Evolutionary conservation across 169 alveolate genomes (phyloP), one percentile per base, ranked within the genome.

Genomic region (Condylostoma magnum): DNA sequence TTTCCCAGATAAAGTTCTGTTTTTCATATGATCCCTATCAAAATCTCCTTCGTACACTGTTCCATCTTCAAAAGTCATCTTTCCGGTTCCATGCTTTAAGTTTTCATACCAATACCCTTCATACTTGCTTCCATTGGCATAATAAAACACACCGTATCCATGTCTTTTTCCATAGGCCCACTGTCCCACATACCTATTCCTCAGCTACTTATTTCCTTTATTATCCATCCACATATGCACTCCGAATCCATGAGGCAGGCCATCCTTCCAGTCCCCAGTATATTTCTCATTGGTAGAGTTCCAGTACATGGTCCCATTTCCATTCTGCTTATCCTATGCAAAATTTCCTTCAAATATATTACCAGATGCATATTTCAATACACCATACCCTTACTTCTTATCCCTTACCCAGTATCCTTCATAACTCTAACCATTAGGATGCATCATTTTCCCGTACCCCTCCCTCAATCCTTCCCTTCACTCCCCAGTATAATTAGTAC

Each of bases 111-210:
- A 92, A 46, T 84, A 84, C 10, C 97, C 97, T 82, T 89, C 93
- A 68, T 92, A 92, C 63, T 87, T 89, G 44, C 93, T 86, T 27
- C 97, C 97, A 81, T 89, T 89, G 1, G 94, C 87, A 79, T 89
- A 89, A 63, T 89, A 89, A 83, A 92, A 89, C 46, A 84, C 88
- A 22, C 97, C 97, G 51, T 85, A 82, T 12, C 96, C 96, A 56
- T 88, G 74, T 55, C 96, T 86, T 47, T 83, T 72, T 12, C 96
- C 96, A 70, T 79, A 77, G 53, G 79, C 82, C 95, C 96, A 92
- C 36, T 89, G 76, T 18, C 96, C 96, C 4, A 88, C 94, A 83
- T 92, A 92, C 67, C 96, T 76, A 84, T 92, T 90, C 73, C 96
- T 89, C 10, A 92, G 72, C 28, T 80, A 79, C 72, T 92, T 92